These are phyloP conservation scores for Magnaporthales sp. DNA, from an alignment of 2,329 filamentous ascomycete genomes.

Conservation along the genomic window DNA sequence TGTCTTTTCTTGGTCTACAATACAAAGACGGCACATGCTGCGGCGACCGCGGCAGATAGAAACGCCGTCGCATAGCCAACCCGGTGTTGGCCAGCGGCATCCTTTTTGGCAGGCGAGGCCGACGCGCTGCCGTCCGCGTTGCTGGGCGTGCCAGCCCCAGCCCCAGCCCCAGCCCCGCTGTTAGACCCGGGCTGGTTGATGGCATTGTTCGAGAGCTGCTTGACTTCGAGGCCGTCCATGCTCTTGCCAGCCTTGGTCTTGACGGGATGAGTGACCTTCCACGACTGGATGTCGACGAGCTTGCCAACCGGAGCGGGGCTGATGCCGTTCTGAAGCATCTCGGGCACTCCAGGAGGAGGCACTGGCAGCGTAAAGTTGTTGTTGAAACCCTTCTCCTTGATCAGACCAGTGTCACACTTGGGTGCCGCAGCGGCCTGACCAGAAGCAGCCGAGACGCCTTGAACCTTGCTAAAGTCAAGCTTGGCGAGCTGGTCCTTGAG, in stretches of 20 bases:
- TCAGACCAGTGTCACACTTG: constrained; percentile 56
- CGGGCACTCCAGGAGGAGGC: constrained; percentile 57
- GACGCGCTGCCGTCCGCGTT: background rate
- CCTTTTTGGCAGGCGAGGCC: background rate
- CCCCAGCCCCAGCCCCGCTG: constrained; percentile 9
- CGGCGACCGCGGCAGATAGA: background rate
- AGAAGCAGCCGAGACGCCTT: constrained; percentile 50
- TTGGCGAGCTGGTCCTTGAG: constrained; percentile 68
- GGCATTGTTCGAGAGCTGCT: constrained; percentile 32
- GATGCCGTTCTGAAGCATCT: constrained; percentile 71
- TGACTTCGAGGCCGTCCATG: constrained; percentile 38
- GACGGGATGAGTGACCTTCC: constrained; percentile 48
- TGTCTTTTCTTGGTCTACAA: background rate
- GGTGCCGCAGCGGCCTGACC: constrained; percentile 43
- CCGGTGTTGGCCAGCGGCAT: background rate
- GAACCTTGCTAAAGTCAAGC: constrained; percentile 61
- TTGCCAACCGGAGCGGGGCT: constrained; percentile 53
- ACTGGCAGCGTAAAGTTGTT: constrained; percentile 70
- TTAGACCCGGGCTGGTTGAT: constrained; percentile 38
- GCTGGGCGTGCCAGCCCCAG: background rate
- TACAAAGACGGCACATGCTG: background rate
- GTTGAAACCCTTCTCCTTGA: constrained; percentile 60
- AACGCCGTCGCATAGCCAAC: background rate
- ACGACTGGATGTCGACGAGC: constrained; percentile 51
- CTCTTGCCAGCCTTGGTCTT: constrained; percentile 57